Evolutionary conservation across 495 filamentous ascomycete genomes (phyloP).

Genomic region (Pyrenula aspistea): DNA sequence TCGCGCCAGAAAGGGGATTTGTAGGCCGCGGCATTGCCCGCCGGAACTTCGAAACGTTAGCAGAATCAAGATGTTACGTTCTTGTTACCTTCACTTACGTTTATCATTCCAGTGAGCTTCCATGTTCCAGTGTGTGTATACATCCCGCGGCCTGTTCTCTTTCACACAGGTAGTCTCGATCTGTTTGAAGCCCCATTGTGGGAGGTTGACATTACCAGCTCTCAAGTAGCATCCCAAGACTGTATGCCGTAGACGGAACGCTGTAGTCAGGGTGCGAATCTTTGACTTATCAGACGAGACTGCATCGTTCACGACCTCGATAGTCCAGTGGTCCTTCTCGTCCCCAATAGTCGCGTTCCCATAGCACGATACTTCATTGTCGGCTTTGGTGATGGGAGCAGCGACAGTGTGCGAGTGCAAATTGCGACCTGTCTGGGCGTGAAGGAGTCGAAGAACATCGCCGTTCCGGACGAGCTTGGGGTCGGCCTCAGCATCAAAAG

Average conservation of each 20-base stretch:
- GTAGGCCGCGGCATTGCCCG: conserved; percentile 83
- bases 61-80: conserved; percentile 5
- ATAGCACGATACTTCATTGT: conserved; percentile 88
- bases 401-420: conserved; percentile 84
- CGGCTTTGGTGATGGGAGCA: conserved; percentile 79
- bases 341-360: conserved; percentile 96
- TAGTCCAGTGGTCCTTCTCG: conserved; percentile 93
- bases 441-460: conserved; percentile 74
- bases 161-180: conserved; percentile 95
- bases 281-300: conserved; percentile 74
- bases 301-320: conserved; percentile 85
- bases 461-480: conserved; percentile 69
- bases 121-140: conserved; percentile 98
- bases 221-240: conserved; percentile 85
- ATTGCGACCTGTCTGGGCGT: conserved; percentile 92
- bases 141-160: conserved; percentile 81
- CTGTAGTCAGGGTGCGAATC: conserved; percentile 84
- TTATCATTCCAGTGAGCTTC: conserved; percentile 91
- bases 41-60: conserved; percentile 50
- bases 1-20: conserved; percentile 94
- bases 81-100: conserved; percentile 44
- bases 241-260: conserved; percentile 79
- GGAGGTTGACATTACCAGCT: conserved; percentile 91
- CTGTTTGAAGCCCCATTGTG: conserved; percentile 99
- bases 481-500: conserved; percentile 56